Base-by-base conservation (phyloP, 108 stramenopile species). In the Cyclostephanos tholiformis region DNA sequence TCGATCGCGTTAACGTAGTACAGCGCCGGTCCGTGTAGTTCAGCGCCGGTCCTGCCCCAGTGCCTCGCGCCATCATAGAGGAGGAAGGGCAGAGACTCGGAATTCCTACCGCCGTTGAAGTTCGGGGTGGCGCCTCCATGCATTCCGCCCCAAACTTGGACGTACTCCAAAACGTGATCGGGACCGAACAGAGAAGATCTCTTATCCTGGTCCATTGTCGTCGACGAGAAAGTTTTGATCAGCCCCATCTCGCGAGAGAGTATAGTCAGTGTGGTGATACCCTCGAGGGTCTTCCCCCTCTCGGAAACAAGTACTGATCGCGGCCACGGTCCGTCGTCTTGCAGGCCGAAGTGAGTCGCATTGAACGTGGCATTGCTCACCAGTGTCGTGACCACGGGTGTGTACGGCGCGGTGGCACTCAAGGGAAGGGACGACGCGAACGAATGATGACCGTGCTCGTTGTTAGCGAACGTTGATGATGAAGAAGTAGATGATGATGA, bases 1-100 rank as follows among this genome's bases (percentile, higher is more conserved):
- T 94, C 93, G 60, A 91, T 85, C 20, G 91, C 83, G 71, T 87
- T 87, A 0, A 87, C 77, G 82, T 91, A 94, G 61, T 91, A 94
- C 32, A 94, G 49, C 13, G 88, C 89, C 16, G 86, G 78, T 4
- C 85, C 77, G 6, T n/a, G n/a, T n/a, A n/a, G n/a, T n/a, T n/a
- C n/a, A n/a, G n/a, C n/a, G n/a, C n/a, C n/a, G n/a, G n/a, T 23
- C 43, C 69, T 74, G 36, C 75, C 49, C 80, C 78, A 66, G 64
- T 76, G 69, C 67, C n/a, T 64, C 12, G 72, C 86, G 11, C 87
- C 86, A 68, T 91, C 90, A 53, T 89, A 94, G 20, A 94, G 55
- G 7, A 91, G 68, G 65, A 83, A 91, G 9, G 76, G 68, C 22
- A 85, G 57, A 0, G 87, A 82, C 36, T 74, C 61, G 39, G 71